Evolutionary conservation across 805 yeast genomes (phyloP), one percentile per base, ranked within the genome.

Genomic region (Ogataea chonburiensis): DNA sequence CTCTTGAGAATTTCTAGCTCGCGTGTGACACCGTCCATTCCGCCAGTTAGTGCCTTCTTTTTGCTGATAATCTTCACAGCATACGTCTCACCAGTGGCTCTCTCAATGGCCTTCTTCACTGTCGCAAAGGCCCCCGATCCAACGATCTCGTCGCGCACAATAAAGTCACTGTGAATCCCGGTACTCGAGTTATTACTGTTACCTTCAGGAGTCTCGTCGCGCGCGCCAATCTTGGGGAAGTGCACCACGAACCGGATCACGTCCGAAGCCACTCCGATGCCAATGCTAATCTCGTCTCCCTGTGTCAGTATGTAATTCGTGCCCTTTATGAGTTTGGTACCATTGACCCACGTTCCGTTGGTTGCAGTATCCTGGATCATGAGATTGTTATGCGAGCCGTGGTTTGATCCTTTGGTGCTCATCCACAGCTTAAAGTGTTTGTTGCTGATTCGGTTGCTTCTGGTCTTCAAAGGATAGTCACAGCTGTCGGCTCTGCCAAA

Each of bases 41-140:
- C 85, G 4, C 85, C 86, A 45, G 82, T 79, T 40, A 79, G 68
- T 31, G 91, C 77, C 52, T 87, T 86, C 38, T 86, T 70, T 50
- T 89, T 79, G 37, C 82, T 79, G 23, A 93, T 89, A 42, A 93
- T 87, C 56, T 93, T 93, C 12, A 86, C 95, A 0, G 98, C 98
- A 59, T 68, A 88, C 5, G 91, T 75, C 47, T 80, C 78, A 10
- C 98, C 98, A 0, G 95, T 79, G 5, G 76, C 62, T 43, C 97
- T 73, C 53, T 88, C 93, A 1, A 89, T 78, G 4, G 94, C 96
- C 56, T 86, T 86, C 48, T 87, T 82, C 18, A 93, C 98, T 1
- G 89, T 84, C 5, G 98, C 98, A 71, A 91, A 91, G 7, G 98
- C 98, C n/a, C 98, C 98, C 51, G 87, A 93, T 1, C 98, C 98